Evolutionary conservation across 768 basidiomycete species (phyloP).

Genomic region (Gymnopilus dilepis): DNA sequence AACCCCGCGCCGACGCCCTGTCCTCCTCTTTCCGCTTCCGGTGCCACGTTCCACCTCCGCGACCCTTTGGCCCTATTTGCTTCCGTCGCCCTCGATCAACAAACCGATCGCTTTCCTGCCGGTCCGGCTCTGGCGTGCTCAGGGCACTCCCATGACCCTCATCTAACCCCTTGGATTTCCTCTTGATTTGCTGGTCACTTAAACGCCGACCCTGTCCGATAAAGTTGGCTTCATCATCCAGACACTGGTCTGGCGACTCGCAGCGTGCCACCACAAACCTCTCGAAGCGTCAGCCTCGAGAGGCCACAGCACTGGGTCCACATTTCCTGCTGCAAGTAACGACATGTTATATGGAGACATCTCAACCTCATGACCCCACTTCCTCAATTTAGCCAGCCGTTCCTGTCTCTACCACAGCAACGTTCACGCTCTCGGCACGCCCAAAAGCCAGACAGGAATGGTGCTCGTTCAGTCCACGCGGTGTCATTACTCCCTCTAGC

Average conservation of each 20-base stretch:
- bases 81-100: background rate
- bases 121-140: background rate
- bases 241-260: background rate
- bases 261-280: background rate
- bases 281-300: background rate
- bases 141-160: background rate
- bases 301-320: too few species aligned
- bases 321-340: background rate
- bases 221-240: background rate
- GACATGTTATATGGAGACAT: background rate
- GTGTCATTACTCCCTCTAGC: background rate
- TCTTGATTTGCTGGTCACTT: background rate
- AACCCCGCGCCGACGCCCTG: background rate
- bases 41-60: background rate
- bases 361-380: background rate
- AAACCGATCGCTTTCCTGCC: background rate
- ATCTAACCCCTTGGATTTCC: background rate
- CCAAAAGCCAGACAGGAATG: background rate
- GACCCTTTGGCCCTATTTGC: background rate
- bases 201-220: constrained; percentile 2
- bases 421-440: constrained; percentile 3
- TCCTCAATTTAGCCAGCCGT: background rate
- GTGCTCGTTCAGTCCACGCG: background rate
- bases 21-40: background rate
- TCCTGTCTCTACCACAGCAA: background rate